Evolutionary conservation across 176 grass and related monocot species (phyloP).

Genomic region (Musa itinerans): DNA sequence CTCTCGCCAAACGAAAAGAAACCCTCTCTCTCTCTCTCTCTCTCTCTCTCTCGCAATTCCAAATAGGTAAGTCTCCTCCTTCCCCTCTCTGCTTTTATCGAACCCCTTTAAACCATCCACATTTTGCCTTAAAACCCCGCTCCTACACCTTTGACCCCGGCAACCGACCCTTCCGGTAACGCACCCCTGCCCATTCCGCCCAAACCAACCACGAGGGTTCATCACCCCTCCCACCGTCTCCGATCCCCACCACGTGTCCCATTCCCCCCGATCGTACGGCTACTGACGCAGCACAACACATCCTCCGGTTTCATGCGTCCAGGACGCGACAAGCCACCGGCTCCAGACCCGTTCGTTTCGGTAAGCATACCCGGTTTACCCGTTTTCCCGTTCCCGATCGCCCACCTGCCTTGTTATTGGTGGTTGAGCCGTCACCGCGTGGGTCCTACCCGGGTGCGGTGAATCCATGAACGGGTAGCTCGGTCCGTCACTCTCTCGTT

Average conservation of each 20-base stretch:
- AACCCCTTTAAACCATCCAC: constrained; percentile 23
- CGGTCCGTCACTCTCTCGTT: too few relatives aligned
- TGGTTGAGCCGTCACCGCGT: too few relatives aligned
- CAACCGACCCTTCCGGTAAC: constrained; percentile 21
- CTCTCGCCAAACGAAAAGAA: neutral
- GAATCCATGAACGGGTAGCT: too few relatives aligned
- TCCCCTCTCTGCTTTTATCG: constrained; percentile 1
- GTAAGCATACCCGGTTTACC: too few relatives aligned
- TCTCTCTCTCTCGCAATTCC: neutral
- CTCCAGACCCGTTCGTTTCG: too few relatives aligned
- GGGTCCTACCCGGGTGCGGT: too few relatives aligned
- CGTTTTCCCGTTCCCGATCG: too few relatives aligned
- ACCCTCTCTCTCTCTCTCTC: neutral
- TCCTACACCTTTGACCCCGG: constrained; percentile 31
- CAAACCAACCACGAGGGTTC: constrained; percentile 1
- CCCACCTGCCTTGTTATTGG: too few relatives aligned
- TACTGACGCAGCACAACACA: too few relatives aligned
- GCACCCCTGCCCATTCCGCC: neutral
- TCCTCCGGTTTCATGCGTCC: too few relatives aligned
- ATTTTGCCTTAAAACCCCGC: constrained; percentile 46
- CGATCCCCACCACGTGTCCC: neutral
- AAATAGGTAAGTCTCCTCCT: neutral
- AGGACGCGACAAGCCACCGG: too few relatives aligned
- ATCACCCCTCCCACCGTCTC: neutral
- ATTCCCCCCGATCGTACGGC: neutral